A percentile compares a stretch with the other conserved stretches of the same genome.
phyloP scores from a whole-genome alignment of 1,139 yeast species.

The Lodderomyces elongisporus region DNA sequence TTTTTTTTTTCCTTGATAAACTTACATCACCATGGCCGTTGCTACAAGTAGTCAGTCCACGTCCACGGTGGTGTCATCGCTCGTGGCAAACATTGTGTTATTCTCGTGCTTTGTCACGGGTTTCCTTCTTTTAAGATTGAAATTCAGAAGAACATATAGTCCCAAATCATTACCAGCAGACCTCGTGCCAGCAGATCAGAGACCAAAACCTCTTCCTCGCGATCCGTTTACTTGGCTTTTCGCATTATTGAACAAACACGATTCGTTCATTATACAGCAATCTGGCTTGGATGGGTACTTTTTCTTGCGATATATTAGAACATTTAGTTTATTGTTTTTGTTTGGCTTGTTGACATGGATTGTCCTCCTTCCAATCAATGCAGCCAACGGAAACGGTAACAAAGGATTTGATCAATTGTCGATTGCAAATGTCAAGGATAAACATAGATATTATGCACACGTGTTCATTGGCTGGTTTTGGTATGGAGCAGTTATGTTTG shows the following conservation, averaged over 20 bases:
- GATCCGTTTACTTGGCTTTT: conserved; percentile 64
- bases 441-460: conserved; percentile 76
- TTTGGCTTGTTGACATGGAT: conserved; percentile 44
- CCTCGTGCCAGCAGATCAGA: conserved; percentile 54
- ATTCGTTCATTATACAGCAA: conserved; percentile 61
- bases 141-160: conserved; percentile 58
- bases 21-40: too few relatives aligned
- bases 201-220: conserved; percentile 56
- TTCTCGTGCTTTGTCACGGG: conserved; percentile 49
- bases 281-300: conserved; percentile 75
- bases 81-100: conserved; percentile 50
- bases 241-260: conserved; percentile 54
- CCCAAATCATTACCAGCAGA: conserved; percentile 57
- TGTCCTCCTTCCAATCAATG: conserved; percentile 61
- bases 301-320: conserved; percentile 52
- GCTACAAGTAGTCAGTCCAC: conserved; percentile 46
- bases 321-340: conserved; percentile 41
- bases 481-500: conserved; percentile 64
- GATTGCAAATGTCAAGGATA: conserved; percentile 60
- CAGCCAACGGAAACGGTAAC: conserved; percentile 48
- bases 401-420: conserved; percentile 76
- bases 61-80: conserved; percentile 58
- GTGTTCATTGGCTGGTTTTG: conserved; percentile 76
- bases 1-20: too few relatives aligned
- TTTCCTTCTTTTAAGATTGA: conserved; percentile 51